Conservation (phyloP, 2,329 filamentous ascomycete species). For the Chaetothyriales sp. region DNA sequence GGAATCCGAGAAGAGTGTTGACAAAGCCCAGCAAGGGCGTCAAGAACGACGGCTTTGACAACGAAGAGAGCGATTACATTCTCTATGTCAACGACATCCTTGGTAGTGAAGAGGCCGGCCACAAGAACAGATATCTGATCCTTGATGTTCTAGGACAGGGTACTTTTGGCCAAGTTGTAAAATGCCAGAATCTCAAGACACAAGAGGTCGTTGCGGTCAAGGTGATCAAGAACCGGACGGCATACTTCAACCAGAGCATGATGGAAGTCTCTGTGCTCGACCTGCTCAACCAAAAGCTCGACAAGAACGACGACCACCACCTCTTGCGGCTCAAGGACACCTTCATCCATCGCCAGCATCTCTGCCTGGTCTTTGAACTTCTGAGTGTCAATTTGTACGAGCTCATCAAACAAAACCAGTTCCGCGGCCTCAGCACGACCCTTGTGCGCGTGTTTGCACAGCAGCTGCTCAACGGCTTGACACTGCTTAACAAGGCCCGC, state of each 20-base stretch:
- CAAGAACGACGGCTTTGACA: slow-evolving; percentile 98
- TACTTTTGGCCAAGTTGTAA: slow-evolving; percentile 96
- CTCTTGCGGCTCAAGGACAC: slow-evolving; percentile 88
- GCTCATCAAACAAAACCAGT: slow-evolving; percentile 98
- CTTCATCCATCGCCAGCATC: slow-evolving; percentile 92
- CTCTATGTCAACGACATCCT: slow-evolving; percentile 98
- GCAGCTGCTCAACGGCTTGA: slow-evolving; percentile 82
- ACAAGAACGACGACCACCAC: slow-evolving; percentile 98
- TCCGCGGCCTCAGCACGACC: slow-evolving; percentile 90
- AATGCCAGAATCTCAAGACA: slow-evolving; percentile 96
- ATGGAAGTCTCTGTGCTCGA: slow-evolving; percentile 99
- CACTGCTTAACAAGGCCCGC: slow-evolving; percentile 85
- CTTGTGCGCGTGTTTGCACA: slow-evolving; percentile 95
- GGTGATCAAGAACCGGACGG: slow-evolving; percentile 96
- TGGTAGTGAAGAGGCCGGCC: slow-evolving; percentile 90
- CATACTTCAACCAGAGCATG: slow-evolving; percentile 99
- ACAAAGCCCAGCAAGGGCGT: slow-evolving; percentile 97
- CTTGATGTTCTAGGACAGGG: slow-evolving; percentile 93
- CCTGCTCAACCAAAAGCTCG: slow-evolving; percentile 93
- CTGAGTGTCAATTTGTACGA: slow-evolving; percentile 97
- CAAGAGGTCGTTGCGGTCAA: slow-evolving; percentile 98
- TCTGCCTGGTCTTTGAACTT: slow-evolving; percentile 91
- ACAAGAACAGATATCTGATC: slow-evolving; percentile 98
- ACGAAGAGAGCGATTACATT: slow-evolving; percentile 98
- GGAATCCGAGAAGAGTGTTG: slow-evolving; percentile 85